Base-by-base conservation (phyloP, 148 eudicot genomes). In the Nyssa sinensis region DNA sequence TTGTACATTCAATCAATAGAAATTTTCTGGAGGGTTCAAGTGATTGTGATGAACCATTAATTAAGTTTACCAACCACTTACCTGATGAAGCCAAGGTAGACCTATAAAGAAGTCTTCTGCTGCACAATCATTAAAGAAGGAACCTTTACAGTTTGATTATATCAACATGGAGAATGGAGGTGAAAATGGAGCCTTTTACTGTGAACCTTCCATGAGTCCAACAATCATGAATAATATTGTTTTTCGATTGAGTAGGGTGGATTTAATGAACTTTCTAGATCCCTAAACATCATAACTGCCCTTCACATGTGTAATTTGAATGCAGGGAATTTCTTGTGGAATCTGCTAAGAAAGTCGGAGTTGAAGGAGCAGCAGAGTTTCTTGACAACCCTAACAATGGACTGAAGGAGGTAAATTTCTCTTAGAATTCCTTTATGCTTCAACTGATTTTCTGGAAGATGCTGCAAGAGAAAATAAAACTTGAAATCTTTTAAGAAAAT, bases 341-440 rank as follows among this genome's bases (percentile, higher is more conserved):
- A 72, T 78, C 80, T 74, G 99, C 97, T 24, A 79, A 73, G 69
- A 90, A 89, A 81, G 98, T 84, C 23, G 98, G 93, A 30, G 78
- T 95, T 30, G 94, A 86, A 86, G 99, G 94, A 71, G 98, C 98
- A 51, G 91, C 91, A 27, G 90, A 88, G 83, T 95, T 92, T 80
- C 90, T 95, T 51, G 86, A 86, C 66, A 85, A 95, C 67, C 99
- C 93, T 16, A 80, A 80, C 70, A 90, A 89, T 71, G 97, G 97
- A 67, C 65, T 85, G 30, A 74, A 88, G 66, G 98, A 94, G 98
- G 98, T 94, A 74, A 8, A 71, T 49, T 49, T 19, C 71, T 53
- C 75, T 44, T 9, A 47, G 25, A 49, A 16, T 39, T 41, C 62
- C 63, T 55, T 41, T 10, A 44, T 61, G 32, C 47, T 37, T 23